phyloP scores from a whole-genome alignment of 768 basidiomycete genomes.

The Butyriboletus loyo region DNA sequence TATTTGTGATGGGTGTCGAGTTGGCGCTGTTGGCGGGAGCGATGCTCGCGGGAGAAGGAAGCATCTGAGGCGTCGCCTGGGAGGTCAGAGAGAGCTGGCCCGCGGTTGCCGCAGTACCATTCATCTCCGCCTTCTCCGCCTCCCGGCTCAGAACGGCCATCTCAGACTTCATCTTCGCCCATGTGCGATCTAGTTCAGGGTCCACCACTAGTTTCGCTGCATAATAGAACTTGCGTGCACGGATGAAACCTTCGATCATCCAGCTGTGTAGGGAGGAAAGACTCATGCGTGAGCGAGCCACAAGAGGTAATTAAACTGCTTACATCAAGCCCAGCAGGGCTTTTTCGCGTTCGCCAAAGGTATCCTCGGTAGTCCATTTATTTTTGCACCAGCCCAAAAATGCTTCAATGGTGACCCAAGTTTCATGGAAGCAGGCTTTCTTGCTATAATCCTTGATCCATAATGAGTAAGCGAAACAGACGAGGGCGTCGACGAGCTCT shows the following conservation, averaged over 20 bases:
- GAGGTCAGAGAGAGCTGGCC: constrained; percentile 26
- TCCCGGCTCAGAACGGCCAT: constrained; percentile 32
- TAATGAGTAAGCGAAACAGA: constrained; percentile 80
- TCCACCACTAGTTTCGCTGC: constrained; percentile 31
- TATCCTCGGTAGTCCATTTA: constrained; percentile 54
- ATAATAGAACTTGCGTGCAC: constrained; percentile 49
- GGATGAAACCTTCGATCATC: constrained; percentile 78
- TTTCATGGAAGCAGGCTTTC: constrained; percentile 52
- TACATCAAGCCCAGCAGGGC: constrained; percentile 81
- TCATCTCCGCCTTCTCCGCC: constrained; percentile 37
- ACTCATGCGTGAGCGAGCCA: constrained; percentile 26
- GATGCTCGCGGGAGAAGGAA: constrained; percentile 75
- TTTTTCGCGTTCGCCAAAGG: constrained; percentile 46
- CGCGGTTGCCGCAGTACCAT: constrained; percentile 23
- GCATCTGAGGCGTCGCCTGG: constrained; percentile 64
- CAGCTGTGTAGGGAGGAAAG: constrained; percentile 43
- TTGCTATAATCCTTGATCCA: constrained; percentile 73
- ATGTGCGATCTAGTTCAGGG: constrained; percentile 35
- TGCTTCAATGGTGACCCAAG: constrained; percentile 67
- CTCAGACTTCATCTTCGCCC: constrained; percentile 33
- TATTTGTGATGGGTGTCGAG: constrained; percentile 65
- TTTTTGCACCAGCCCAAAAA: constrained; percentile 71
- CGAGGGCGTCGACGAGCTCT: constrained; percentile 76
- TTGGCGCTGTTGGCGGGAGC: constrained; percentile 67
- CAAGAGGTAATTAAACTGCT: constrained; percentile 31